phyloP scores from a whole-genome alignment of 345 rosid species.

The Hirschfeldia incana region DNA sequence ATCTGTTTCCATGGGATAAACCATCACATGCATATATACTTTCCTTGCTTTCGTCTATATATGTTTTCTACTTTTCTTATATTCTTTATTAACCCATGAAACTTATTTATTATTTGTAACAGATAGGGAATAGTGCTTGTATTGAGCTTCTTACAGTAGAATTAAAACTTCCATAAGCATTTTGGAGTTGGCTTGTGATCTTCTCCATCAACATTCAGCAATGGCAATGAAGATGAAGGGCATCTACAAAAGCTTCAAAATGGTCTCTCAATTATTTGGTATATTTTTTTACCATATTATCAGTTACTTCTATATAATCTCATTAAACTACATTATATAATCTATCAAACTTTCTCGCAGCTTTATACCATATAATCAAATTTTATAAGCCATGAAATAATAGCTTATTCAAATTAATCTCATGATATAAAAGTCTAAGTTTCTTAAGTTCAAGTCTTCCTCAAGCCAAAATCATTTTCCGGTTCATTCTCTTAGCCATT shows the following conservation, averaged over 20 bases:
- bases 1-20: background rate
- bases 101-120: background rate
- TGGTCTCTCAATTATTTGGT: conserved; percentile 84
- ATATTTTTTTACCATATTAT: background rate
- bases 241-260: conserved; percentile 85
- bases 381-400: background rate
- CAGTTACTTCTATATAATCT: background rate
- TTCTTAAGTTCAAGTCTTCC: background rate
- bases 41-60: background rate
- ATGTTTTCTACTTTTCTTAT: background rate
- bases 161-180: background rate
- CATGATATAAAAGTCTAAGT: background rate
- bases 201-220: conserved; percentile 23
- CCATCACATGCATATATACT: conserved; percentile 4
- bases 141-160: background rate
- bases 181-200: conserved; percentile 33
- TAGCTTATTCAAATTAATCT: background rate
- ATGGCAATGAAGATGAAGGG: conserved; percentile 91
- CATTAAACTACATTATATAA: background rate
- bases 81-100: background rate
- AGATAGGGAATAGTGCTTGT: conserved; percentile 7
- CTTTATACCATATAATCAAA: background rate
- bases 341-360: background rate
- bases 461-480: background rate
- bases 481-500: background rate